Evolutionary conservation across 208 protist genomes (phyloP), one percentile per base, ranked within the genome.

Genomic region (Giardia muris): DNA sequence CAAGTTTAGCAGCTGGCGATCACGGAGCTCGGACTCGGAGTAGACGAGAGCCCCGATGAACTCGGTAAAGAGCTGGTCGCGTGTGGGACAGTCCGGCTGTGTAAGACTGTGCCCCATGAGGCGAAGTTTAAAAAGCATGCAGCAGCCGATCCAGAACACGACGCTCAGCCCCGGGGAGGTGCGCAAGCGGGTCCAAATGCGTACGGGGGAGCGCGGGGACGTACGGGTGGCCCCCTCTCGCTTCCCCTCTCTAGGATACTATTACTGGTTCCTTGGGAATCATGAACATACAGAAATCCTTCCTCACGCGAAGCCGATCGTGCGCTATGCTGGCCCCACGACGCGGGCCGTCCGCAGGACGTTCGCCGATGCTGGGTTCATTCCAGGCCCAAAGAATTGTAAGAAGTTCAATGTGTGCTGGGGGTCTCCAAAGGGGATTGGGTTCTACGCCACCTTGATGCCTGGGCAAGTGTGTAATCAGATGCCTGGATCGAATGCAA

Each of bases 401-500:
- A 4, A 1, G 1, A 45, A 2, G 2, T 90, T 22, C 42, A 3
- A 90, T 45, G 45, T 90, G n/a, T 90, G 87, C 45, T 90, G 87
- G 87, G 87, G 87, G 4, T 90, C 87, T n/a, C 87, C 87, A 2
- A 90, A 90, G 48, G 45, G 45, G 2, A 2, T 90, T 2, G 1
- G 45, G 0, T 90, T 90, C 45, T 90, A 90, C 48, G 4, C 1
- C 19, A 90, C 87, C 10, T n/a, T 90, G 44, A 2, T 2, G 4
- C 43, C 87, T 4, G 87, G 87, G 4, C 44, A 90, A n/a, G 2
- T 47, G 4, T 90, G 87, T n/a, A 90, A 90, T 47, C 45, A 90
- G 45, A 47, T 90, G 10, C 87, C 87, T 4, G 87, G 87, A 90
- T 90, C 87, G 0, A 90, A 90, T 90, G n/a, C 87, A 43, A 90